Base-by-base conservation (phyloP, 306 rosid genomes). In the Pyrus communis region DNA sequence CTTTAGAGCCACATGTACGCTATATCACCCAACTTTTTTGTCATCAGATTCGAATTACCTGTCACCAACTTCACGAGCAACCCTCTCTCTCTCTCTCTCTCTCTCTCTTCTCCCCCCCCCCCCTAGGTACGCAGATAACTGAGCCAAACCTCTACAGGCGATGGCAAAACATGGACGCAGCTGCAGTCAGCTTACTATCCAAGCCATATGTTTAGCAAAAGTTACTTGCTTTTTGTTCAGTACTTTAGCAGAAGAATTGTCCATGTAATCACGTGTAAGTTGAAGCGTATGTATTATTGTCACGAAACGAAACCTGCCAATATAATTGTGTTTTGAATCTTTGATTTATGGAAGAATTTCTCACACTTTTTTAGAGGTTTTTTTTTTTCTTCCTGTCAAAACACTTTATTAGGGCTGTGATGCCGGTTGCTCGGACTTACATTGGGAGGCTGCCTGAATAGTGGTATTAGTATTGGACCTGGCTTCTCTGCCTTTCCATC, bases 61-160 rank as follows among this genome's bases (percentile, higher is more conserved):
- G 73, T 65, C 70, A 43, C 23, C 73, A 58, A 28, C 49, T 73
- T 79, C 75, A 79, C 75, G 63, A 45, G 79, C 66, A 19, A 59
- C 21, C 22, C 59, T 38, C 42, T 38, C 45, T 42, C 45, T 42
- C 43, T 35, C 11, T 40, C 43, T 40, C 43, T 1, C n/a, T 2
- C 65, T 60, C 18, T 42, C n/a, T 19, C 70, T 19, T 8, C 0
- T 0, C 3, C 3, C 19, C 2, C 5, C 7, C n/a, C 8, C 8
- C 33, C 18, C 52, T 23, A 11, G 2, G 11, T 58, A 42, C 19
- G 9, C 71, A 12, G 52, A 67, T 25, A 2, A 27, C 21, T 3
- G 66, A 12, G 35, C 66, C 33, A 27, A 25, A 25, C 33, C 35
- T 11, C 12, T 11, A 59, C 30, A 49, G 21, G 55, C 54, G 21